phyloP scores from a whole-genome alignment of 306 rosid genomes.

The Geum urbanum region DNA sequence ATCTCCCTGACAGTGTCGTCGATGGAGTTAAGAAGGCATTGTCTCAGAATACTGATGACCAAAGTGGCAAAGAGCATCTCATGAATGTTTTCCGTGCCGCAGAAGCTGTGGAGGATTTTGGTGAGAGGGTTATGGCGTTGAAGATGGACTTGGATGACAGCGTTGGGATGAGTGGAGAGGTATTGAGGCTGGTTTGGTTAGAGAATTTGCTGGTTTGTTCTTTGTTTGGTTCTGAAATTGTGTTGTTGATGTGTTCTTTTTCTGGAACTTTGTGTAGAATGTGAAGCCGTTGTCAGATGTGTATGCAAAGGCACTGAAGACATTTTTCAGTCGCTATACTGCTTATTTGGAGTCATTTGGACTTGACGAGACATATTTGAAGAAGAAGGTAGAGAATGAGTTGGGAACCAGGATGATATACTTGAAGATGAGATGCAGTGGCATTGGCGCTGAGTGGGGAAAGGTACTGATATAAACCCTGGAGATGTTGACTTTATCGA shows the following conservation, averaged over 20 bases:
- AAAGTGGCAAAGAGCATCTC: slow-evolving; percentile 58
- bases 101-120: slow-evolving; percentile 75
- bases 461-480: slow-evolving; percentile 49
- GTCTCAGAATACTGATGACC: slow-evolving; percentile 61
- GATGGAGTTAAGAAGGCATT: slow-evolving; percentile 52
- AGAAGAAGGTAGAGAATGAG: slow-evolving; percentile 89
- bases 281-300: slow-evolving; percentile 58
- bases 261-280: slow-evolving; percentile 42
- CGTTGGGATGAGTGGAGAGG: slow-evolving; percentile 85
- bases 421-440: slow-evolving; percentile 88
- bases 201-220: neutral
- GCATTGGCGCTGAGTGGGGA: slow-evolving; percentile 85
- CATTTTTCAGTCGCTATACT: slow-evolving; percentile 56
- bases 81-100: slow-evolving; percentile 72
- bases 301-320: slow-evolving; percentile 51
- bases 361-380: slow-evolving; percentile 69
- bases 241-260: slow-evolving; percentile 12
- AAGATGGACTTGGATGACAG: slow-evolving; percentile 86
- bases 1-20: slow-evolving; percentile 42
- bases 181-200: slow-evolving; percentile 23
- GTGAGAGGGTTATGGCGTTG: slow-evolving; percentile 50
- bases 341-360: slow-evolving; percentile 86
- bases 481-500: neutral
- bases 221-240: neutral
- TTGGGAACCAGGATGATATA: slow-evolving; percentile 83